These are phyloP conservation scores for Xylaria flabelliformis DNA, from an alignment of 495 filamentous ascomycete genomes.

Conservation along the genomic window DNA sequence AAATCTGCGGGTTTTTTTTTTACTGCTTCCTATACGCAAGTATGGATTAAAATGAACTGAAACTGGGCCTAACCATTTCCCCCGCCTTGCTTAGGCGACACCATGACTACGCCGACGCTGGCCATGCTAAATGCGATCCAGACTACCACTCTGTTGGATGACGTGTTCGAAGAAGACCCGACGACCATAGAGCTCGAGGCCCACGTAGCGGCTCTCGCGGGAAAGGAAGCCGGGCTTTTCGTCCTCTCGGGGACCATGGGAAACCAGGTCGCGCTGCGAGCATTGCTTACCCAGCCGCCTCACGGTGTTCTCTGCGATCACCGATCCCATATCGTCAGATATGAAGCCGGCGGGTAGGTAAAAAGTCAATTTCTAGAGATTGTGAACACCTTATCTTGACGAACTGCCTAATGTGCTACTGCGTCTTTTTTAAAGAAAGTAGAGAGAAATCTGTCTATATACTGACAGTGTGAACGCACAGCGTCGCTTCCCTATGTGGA, in stretches of 20 bases:
- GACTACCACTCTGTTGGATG: constrained; percentile 70
- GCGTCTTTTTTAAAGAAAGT: background rate
- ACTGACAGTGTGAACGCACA: constrained; percentile 33
- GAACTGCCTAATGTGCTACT: background rate
- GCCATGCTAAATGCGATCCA: constrained; percentile 75
- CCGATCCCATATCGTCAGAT: constrained; percentile 68
- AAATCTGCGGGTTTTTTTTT: background rate
- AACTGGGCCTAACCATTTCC: background rate
- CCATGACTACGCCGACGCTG: constrained; percentile 82
- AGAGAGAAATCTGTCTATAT: background rate
- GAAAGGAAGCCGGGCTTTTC: constrained; percentile 75
- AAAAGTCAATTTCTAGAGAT: background rate
- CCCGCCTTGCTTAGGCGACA: constrained; percentile 63
- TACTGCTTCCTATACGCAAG: background rate
- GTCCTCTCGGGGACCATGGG: constrained; percentile 93
- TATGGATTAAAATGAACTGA: background rate
- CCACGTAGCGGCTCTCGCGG: constrained; percentile 71
- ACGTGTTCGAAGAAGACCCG: constrained; percentile 83
- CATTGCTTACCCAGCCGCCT: constrained; percentile 72
- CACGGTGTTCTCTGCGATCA: constrained; percentile 73
- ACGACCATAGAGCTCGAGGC: constrained; percentile 76
- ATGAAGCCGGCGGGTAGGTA: constrained; percentile 72
- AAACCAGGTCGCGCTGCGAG: constrained; percentile 75
- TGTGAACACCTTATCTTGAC: too few species aligned
- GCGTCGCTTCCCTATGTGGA: constrained; percentile 60